These are phyloP conservation scores for Ustulina deusta DNA, from an alignment of 2,329 filamentous ascomycete species.

Conservation along the genomic window DNA sequence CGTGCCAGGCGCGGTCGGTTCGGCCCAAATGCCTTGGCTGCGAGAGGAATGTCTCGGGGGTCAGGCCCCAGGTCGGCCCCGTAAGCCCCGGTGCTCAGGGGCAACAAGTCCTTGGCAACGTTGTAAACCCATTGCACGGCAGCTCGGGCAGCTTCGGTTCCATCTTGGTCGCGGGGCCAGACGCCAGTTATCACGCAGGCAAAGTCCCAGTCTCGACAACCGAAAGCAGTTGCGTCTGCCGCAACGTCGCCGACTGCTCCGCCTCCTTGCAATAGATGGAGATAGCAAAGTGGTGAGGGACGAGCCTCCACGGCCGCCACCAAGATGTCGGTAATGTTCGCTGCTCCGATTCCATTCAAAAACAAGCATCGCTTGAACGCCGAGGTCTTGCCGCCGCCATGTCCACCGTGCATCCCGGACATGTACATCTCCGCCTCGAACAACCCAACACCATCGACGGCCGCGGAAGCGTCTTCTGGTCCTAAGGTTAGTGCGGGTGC, in stretches of 20 bases:
- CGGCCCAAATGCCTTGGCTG: conserved; percentile 66
- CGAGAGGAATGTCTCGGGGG: conserved; percentile 65
- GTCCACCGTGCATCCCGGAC: conserved; percentile 69
- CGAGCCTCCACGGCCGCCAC: conserved; percentile 59
- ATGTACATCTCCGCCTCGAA: conserved; percentile 73
- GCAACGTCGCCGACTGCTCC: conserved; percentile 61
- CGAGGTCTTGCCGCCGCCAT: conserved; percentile 69
- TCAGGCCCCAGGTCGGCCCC: conserved; percentile 73
- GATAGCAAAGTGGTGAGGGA: conserved; percentile 67
- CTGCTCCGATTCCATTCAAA: conserved; percentile 60
- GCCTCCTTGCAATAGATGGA: conserved; percentile 72
- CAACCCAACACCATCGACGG: conserved; percentile 61
- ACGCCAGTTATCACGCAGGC: conserved; percentile 73
- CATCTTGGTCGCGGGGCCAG: conserved; percentile 67
- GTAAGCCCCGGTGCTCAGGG: conserved; percentile 65
- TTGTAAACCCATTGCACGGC: conserved; percentile 68
- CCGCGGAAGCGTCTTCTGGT: conserved; percentile 48
- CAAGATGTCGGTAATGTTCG: conserved; percentile 54
- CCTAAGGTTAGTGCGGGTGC: conserved; percentile 49
- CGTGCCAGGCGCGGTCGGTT: conserved; percentile 62
- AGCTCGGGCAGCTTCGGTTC: conserved; percentile 53
- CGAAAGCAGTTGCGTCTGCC: conserved; percentile 66
- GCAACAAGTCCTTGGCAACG: conserved; percentile 60
- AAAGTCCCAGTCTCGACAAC: conserved; percentile 73
- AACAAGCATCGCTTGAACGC: conserved; percentile 75